Evolutionary conservation across 2,329 filamentous ascomycete genomes (phyloP).

Genomic region (Beauveria pseudobassiana): DNA sequence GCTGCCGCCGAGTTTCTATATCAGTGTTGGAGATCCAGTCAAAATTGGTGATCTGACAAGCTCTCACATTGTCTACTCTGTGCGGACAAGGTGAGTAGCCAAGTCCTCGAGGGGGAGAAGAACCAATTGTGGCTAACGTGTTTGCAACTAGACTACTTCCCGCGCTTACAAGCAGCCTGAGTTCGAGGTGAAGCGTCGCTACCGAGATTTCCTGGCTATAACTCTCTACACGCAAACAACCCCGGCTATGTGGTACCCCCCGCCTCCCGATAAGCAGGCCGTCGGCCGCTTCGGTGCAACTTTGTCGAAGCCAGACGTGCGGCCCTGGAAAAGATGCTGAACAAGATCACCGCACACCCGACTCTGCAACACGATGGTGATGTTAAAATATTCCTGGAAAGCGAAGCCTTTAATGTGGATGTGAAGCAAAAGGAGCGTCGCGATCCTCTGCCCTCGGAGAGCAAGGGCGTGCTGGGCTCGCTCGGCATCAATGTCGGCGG

Average conservation of each 20-base stretch:
- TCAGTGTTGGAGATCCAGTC: slow-evolving; percentile 90
- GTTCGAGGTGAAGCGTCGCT: slow-evolving; percentile 88
- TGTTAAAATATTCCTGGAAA: slow-evolving; percentile 93
- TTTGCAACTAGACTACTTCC: slow-evolving; percentile 64
- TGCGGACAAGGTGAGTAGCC: slow-evolving; percentile 66
- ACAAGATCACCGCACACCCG: slow-evolving; percentile 86
- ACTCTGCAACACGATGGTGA: slow-evolving; percentile 89
- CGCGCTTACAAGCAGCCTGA: slow-evolving; percentile 91
- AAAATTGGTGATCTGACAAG: slow-evolving; percentile 96
- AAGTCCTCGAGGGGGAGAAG: background rate
- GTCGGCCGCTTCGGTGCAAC: slow-evolving; percentile 94
- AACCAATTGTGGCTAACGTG: slow-evolving; percentile 12
- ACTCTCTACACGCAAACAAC: slow-evolving; percentile 85
- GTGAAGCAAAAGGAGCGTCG: slow-evolving; percentile 96
- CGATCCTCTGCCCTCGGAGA: slow-evolving; percentile 78
- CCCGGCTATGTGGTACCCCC: slow-evolving; percentile 92
- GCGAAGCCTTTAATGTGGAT: slow-evolving; percentile 90
- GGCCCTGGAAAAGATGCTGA: slow-evolving; percentile 93
- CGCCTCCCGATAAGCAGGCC: slow-evolving; percentile 95
- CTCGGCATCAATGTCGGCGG: slow-evolving; percentile 72
- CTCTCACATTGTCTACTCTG: slow-evolving; percentile 95
- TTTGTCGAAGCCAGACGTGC: slow-evolving; percentile 91
- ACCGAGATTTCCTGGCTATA: slow-evolving; percentile 98
- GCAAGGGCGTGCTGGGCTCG: slow-evolving; percentile 85
- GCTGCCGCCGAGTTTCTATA: slow-evolving; percentile 82